phyloP scores from a whole-genome alignment of 257 asterid genomes.

The Salvia rosmarinus region DNA sequence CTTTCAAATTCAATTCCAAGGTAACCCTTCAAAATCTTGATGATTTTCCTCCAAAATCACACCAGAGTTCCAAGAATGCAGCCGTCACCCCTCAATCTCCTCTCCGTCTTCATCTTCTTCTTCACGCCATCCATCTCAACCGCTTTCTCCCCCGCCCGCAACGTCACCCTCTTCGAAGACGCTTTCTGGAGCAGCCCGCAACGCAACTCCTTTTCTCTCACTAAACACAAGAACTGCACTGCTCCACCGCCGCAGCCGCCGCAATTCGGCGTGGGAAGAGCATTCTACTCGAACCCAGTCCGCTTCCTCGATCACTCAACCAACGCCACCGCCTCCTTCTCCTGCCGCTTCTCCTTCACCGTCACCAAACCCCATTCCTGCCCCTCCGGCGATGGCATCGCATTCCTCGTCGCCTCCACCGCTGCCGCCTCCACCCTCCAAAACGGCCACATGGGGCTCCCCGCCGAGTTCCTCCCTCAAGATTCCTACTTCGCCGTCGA shows the following conservation, averaged over 20 bases:
- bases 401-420: conserved; percentile 61
- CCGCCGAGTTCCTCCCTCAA: conserved; percentile 29
- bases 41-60: neutral
- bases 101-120: conserved; percentile 34
- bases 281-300: conserved; percentile 56
- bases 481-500: conserved; percentile 65
- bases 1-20: neutral
- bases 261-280: conserved; percentile 60
- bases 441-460: conserved; percentile 69
- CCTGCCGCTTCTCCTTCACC: conserved; percentile 66
- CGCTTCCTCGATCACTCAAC: conserved; percentile 60
- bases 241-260: conserved; percentile 27
- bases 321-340: conserved; percentile 64
- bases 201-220: conserved; percentile 52
- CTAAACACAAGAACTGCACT: conserved; percentile 46
- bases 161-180: conserved; percentile 59
- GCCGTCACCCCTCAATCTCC: conserved; percentile 28
- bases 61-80: conserved; percentile 29
- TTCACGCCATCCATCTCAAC: conserved; percentile 38
- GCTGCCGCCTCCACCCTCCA: conserved; percentile 38
- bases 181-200: conserved; percentile 40
- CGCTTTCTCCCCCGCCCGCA: conserved; percentile 39
- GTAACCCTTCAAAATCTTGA: neutral
- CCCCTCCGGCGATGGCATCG: conserved; percentile 76
- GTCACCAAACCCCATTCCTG: conserved; percentile 47